Percentiles rank a stretch among this genome's conserved stretches.
Conservation (phyloP, 208 protist species). For the Acanthamoeba lenticulata region DNA sequence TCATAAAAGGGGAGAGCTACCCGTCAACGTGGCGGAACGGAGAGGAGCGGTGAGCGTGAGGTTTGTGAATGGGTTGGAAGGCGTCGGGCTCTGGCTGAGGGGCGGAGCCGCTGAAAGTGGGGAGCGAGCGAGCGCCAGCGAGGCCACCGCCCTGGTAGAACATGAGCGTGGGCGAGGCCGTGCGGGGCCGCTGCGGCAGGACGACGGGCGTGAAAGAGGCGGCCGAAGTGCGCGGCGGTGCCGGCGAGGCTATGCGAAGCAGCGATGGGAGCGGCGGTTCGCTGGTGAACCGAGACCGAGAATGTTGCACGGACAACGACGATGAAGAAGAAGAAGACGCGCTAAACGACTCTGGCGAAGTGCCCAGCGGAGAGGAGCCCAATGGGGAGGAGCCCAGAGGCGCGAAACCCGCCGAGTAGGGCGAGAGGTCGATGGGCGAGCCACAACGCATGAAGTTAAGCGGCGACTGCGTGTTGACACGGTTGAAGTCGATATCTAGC, state of each 20-base stretch:
- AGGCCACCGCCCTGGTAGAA: slow-evolving; percentile 62
- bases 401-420: neutral
- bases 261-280: neutral
- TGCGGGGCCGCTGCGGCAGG: neutral
- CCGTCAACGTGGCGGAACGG: neutral
- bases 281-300: neutral
- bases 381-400: neutral
- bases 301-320: neutral
- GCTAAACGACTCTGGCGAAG: neutral
- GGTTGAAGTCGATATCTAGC: slow-evolving; percentile 61
- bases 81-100: slow-evolving; percentile 36
- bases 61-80: slow-evolving; percentile 61
- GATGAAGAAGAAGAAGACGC: neutral
- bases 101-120: slow-evolving; percentile 12
- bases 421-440: slow-evolving; percentile 24
- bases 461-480: slow-evolving; percentile 54
- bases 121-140: neutral
- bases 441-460: slow-evolving; percentile 38
- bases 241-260: neutral
- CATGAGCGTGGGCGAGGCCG: slow-evolving; percentile 41
- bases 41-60: slow-evolving; percentile 23
- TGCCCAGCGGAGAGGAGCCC: too few relatives aligned
- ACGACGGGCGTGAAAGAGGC: slow-evolving; percentile 21
- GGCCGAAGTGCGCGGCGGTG: neutral
- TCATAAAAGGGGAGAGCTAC: too few relatives aligned